phyloP scores from a whole-genome alignment of 2,329 filamentous ascomycete species.

The Phyllachora maydis region DNA sequence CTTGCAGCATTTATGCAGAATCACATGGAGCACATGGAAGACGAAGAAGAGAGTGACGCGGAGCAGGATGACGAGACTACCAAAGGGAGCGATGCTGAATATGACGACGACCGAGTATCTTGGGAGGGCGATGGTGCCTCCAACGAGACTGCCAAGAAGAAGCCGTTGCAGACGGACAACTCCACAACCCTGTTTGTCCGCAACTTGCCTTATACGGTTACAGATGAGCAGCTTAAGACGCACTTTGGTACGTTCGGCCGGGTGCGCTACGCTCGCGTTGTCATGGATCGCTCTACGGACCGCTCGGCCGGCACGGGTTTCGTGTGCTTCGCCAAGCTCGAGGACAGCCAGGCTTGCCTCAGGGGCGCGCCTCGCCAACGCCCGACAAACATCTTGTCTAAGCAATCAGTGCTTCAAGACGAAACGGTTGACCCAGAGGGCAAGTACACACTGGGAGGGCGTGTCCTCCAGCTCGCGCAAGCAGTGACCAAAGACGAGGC shows the following conservation, averaged over 20 bases:
- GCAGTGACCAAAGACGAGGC: conserved; percentile 77
- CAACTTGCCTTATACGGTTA: conserved; percentile 77
- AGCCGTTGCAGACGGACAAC: conserved; percentile 33
- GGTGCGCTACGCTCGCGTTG: conserved; percentile 79
- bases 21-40: conserved; percentile 33
- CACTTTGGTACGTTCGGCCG: conserved; percentile 80
- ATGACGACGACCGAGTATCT: conserved; percentile 13
- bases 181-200: conserved; percentile 74
- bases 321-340: conserved; percentile 68
- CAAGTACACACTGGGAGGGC: conserved; percentile 76
- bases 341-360: conserved; percentile 60
- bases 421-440: conserved; percentile 65
- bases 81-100: conserved; percentile 19
- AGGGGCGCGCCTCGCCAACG: conserved; percentile 46
- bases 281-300: conserved; percentile 69
- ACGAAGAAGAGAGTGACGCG: conserved; percentile 28
- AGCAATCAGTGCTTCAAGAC: conserved; percentile 74
- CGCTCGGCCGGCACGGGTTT: conserved; percentile 85
- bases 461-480: conserved; percentile 63
- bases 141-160: conserved; percentile 16
- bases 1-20: conserved; percentile 36
- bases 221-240: conserved; percentile 61
- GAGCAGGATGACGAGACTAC: conserved; percentile 15
- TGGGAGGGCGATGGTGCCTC: conserved; percentile 18
- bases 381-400: conserved; percentile 24